Percentiles rank a stretch among this genome's conserved stretches.
Conservation (phyloP, 192 early-diverging fungal genomes). For the Phlyctochytrium planicorne region DNA sequence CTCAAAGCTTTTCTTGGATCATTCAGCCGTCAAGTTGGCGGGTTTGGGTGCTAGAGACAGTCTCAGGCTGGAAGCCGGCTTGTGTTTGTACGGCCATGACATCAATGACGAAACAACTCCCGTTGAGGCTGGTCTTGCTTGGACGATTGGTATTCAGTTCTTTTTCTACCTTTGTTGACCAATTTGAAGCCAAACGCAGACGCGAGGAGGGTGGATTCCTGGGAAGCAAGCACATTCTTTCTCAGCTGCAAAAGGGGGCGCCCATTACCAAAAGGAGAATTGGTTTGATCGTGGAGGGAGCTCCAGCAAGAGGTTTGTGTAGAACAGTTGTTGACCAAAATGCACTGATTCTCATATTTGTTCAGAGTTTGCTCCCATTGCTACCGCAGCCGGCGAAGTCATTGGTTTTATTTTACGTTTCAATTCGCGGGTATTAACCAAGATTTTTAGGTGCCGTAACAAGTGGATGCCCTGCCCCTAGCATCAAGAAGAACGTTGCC, state of each 20-base stretch:
- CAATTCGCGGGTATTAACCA: too few relatives aligned
- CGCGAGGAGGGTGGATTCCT: conserved; percentile 89
- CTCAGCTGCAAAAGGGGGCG: conserved; percentile 78
- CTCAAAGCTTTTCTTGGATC: conserved; percentile 64
- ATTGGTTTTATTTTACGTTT: conserved; percentile 26
- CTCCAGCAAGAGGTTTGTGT: conserved; percentile 74
- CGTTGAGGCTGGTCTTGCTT: conserved; percentile 88
- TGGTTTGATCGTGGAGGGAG: conserved; percentile 87
- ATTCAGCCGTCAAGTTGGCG: conserved; percentile 82
- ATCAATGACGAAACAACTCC: conserved; percentile 89
- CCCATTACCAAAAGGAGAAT: conserved; percentile 69
- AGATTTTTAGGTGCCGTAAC: conserved; percentile 55
- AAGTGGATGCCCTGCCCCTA: conserved; percentile 88
- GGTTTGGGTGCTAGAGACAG: conserved; percentile 94
- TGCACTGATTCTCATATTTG: not conserved
- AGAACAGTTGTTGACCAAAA: not conserved
- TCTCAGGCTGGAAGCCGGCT: conserved; percentile 92
- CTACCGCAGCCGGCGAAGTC: conserved; percentile 14
- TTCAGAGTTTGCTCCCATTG: conserved; percentile 38
- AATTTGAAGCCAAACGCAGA: conserved; percentile 69
- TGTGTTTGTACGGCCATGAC: conserved; percentile 97
- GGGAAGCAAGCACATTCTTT: conserved; percentile 80
- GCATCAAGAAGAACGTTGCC: conserved; percentile 92
- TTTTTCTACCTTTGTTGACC: not conserved
- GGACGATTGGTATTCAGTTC: conserved; percentile 78